Evolutionary conservation across 1,284 basidiomycete genomes (phyloP), one percentile per base, ranked within the genome.

Genomic region (Macrocybe sp.): DNA sequence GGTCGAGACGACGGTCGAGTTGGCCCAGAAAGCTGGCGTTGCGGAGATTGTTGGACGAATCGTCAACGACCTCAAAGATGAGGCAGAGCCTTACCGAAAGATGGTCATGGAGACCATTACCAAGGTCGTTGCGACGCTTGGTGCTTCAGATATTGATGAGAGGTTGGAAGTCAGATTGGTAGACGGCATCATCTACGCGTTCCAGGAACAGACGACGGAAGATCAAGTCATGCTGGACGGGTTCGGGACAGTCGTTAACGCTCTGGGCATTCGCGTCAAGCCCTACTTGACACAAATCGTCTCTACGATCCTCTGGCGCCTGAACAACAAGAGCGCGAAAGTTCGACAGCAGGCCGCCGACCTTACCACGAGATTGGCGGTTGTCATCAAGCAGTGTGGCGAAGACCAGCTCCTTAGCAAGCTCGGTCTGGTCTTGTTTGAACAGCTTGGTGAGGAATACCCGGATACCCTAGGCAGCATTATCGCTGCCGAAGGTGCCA

Each of bases 51-150:
- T 98, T 11, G 90, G 92, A 1, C 78, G 94, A 52, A 85, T 99
- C 55, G 95, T 97, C 51, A 97, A 98, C 63, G 94, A 97, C 63
- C 75, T 99, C 54, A 99, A 99, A 74, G 92, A 96, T 59, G 92
- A 95, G 65, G 88, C 89, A 1, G 97, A 99, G 72, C 93, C 94
- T 5, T 98, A 96, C 75, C 78, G 96, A 55, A 98, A 98, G 78
- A 99, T 99, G 97, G 95, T 97, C 37, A 99, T 99, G 96, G 97
- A 99, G 73, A 98, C 97, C 0, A 97, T 99, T 59, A 97, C 94
- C 16, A 97, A 97, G 65, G 97, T 99, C 35, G 79, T 99, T 31
- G 84, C 87, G 6, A 89, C 87, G 8, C 81, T 97, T 3, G 95
- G 97, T 48, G 92, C 96, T 2, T 92, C 95, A 1, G 97, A 99